These are phyloP conservation scores for Boletus edulis DNA, from an alignment of 768 basidiomycete genomes.

Conservation along the genomic window DNA sequence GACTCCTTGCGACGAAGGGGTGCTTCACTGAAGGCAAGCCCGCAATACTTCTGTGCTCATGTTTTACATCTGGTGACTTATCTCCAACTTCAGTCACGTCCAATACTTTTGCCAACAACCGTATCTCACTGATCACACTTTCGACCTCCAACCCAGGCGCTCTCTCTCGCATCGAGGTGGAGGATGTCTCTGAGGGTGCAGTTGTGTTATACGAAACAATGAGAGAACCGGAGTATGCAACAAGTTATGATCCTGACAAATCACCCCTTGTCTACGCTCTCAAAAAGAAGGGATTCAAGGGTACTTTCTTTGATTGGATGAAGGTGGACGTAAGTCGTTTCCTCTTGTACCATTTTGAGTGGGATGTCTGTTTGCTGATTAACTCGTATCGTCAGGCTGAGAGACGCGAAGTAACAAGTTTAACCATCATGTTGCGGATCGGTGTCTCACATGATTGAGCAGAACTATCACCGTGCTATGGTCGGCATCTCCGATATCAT, in stretches of 20 bases:
- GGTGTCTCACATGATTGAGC: neutral
- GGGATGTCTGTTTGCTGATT: neutral
- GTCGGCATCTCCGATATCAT: conserved; percentile 17
- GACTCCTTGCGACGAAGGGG: conserved; percentile 29
- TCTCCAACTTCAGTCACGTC: conserved; percentile 17
- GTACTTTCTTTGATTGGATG: conserved; percentile 23
- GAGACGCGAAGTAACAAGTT: conserved; percentile 11
- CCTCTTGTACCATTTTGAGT: neutral
- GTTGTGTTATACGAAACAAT: conserved; percentile 23
- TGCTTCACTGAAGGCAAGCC: conserved; percentile 30
- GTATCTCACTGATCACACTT: conserved; percentile 29
- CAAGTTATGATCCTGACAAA: conserved; percentile 20
- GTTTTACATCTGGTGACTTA: neutral
- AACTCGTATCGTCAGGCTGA: conserved; percentile 6
- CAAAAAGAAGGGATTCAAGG: conserved; percentile 14
- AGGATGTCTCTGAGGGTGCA: conserved; percentile 14
- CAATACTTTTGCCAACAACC: conserved; percentile 33
- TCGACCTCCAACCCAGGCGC: conserved; percentile 11
- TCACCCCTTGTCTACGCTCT: conserved; percentile 22
- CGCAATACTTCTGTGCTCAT: neutral
- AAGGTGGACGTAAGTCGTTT: conserved; percentile 16
- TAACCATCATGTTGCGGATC: neutral
- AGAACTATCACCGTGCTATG: conserved; percentile 27
- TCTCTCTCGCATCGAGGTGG: conserved; percentile 3
- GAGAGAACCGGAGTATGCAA: conserved; percentile 24